Evolutionary conservation across 495 filamentous ascomycete species (phyloP).

Genomic region (Letharia columbiana): DNA sequence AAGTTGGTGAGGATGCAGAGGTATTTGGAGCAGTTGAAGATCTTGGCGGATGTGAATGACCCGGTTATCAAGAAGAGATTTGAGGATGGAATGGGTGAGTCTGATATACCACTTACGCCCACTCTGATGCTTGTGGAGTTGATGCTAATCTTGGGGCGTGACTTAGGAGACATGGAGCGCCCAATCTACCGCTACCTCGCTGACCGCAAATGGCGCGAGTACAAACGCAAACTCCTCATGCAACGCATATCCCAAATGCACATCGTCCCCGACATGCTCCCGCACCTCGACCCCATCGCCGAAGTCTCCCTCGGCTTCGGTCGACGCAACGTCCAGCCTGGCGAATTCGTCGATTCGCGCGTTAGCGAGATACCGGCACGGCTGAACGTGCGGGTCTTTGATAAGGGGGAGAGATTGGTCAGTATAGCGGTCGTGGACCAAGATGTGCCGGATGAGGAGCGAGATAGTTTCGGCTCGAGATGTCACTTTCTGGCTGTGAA

Average conservation of each 20-base stretch:
- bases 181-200: conserved; percentile 92
- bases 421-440: conserved; percentile 80
- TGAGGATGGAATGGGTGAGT: conserved; percentile 77
- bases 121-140: too few species aligned
- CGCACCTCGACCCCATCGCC: conserved; percentile 65
- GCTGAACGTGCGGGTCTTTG: conserved; percentile 76
- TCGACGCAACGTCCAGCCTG: conserved; percentile 56
- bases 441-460: conserved; percentile 74
- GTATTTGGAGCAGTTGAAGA: conserved; percentile 72
- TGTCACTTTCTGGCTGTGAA: conserved; percentile 79
- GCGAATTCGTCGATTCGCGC: conserved; percentile 64
- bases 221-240: conserved; percentile 62
- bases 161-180: conserved; percentile 82
- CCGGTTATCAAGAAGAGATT: conserved; percentile 89
- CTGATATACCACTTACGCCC: neutral
- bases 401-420: conserved; percentile 69
- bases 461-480: conserved; percentile 67
- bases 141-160: neutral
- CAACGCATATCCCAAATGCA: conserved; percentile 86
- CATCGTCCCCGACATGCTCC: conserved; percentile 88
- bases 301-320: conserved; percentile 76
- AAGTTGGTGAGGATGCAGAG: conserved; percentile 60
- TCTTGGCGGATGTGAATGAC: conserved; percentile 91
- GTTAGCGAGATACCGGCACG: conserved; percentile 61
- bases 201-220: conserved; percentile 76